Base-by-base conservation (phyloP, 208 protist species). In the Leishmania aethiopica region DNA sequence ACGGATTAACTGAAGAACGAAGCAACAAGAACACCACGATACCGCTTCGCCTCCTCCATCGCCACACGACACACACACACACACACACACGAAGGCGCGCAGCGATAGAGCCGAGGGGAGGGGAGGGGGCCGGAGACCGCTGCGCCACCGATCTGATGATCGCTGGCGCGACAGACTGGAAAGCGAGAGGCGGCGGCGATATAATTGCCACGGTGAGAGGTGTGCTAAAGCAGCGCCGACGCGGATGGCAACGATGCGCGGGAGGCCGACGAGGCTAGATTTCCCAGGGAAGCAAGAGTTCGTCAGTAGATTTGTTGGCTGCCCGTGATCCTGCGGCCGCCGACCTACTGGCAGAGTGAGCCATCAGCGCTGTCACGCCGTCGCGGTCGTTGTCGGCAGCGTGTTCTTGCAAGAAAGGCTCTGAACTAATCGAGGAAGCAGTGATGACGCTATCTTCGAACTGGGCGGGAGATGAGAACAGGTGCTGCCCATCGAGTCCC, bases 211-310 rank as follows among this genome's bases (percentile, higher is more conserved):
- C 10, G 25, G 67, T 28, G 40, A n/a, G 64, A 42, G 19, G 17
- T 25, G 13, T 47, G 1, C 40, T n/a, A 72, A 15, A 72, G 28
- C 28, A 40, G 22, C 71, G n/a, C 25, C 28, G 71, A 57, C 47
- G 71, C 4, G 25, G 47, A 28, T 75, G 47, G 47, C 47, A 57
- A 10, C 17, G 47, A 74, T 28, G 47, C 42, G 47, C 10, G 17
- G 71, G 42, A 32, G 47, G 28, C n/a, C 3, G 71, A 13, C 17
- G 28, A 42, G 37, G 49, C 35, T 62, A 78, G 15, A 67, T 8
- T 67, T 78, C 75, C 75, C 75, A 78, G 37, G 75, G 75, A n/a
- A 78, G 75, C 55, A 49, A 67, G 40, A 78, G 6, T 22, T 78
- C 75, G 71, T 75, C 47, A 3, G 47, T 3, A 7, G 10, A 40